Evolutionary conservation across 331 rosid genomes (phyloP), one percentile per base, ranked within the genome.

Genomic region (Erythrophleum ivorense): DNA sequence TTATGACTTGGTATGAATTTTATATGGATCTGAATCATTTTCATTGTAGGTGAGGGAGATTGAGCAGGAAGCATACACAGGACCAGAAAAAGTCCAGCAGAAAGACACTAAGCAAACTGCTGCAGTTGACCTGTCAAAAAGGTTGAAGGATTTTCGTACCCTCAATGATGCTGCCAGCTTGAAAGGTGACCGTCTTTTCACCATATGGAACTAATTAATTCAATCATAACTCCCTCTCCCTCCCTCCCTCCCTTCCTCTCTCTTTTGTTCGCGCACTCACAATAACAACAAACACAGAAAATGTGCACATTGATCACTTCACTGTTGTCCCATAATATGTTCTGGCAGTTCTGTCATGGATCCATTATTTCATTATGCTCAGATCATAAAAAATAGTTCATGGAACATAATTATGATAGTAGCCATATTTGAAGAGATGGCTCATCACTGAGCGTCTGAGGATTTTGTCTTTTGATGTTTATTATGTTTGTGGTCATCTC

Each of bases 91-190:
- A 15, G 82, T 82, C 6, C 86, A 85, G 80, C 89, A 90, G 71
- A 92, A 93, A 81, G 97, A 92, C 49, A 68, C 87, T 48, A 90
- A 89, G 89, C 97, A 90, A 79, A 92, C 92, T 54, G 92, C 95
- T 78, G 99, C 98, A 3, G 93, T 88, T 83, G 98, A 83, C 90
- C 90, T 96, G 84, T 96, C 99, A 36, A 96, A 96, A 86, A 89
- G 98, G 81, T 85, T 96, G 70, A 91, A 94, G 88, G 97, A 96
- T 85, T 84, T 94, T 34, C 99, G 87, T 36, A 81, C 95, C 46
- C 18, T 88, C 53, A 96, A 93, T 79, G 99, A 96, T 87, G 98
- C 97, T 75, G 60, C 88, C 87, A 94, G 98, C 81, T 15, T 96
- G 85, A 94, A 88, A 94, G 98, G 99, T 96, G 50, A 54, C 41